phyloP scores from a whole-genome alignment of 345 rosid genomes.

The Dipteronia dyeriana region DNA sequence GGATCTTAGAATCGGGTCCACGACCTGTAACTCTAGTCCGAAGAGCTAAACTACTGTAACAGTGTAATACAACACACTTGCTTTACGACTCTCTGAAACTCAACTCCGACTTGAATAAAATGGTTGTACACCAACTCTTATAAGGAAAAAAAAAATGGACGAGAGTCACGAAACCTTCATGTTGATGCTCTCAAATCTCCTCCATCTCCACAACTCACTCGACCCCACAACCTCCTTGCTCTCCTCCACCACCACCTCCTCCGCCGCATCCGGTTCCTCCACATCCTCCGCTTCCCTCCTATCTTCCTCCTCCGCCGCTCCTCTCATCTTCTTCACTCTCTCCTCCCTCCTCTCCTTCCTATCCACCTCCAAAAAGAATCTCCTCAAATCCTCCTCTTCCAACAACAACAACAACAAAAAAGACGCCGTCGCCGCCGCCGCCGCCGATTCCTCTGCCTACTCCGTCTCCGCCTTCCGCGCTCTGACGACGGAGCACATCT shows the following conservation, averaged over 20 bases:
- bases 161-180: slow-evolving; percentile 52
- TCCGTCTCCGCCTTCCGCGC: slow-evolving; percentile 89
- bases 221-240: slow-evolving; percentile 72
- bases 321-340: slow-evolving; percentile 59
- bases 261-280: slow-evolving; percentile 40
- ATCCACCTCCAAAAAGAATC: slow-evolving; percentile 37
- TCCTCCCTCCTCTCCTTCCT: slow-evolving; percentile 58
- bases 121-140: no score
- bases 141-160: slow-evolving; percentile 48
- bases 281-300: slow-evolving; percentile 44
- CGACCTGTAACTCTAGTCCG: no score
- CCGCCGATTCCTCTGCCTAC: slow-evolving; percentile 51
- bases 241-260: slow-evolving; percentile 46
- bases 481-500: slow-evolving; percentile 86
- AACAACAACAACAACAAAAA: slow-evolving; percentile 18
- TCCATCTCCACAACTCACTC: slow-evolving; percentile 85
- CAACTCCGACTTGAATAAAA: no score
- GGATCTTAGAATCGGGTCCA: no score
- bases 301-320: slow-evolving; percentile 54
- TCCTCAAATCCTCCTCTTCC: slow-evolving; percentile 26
- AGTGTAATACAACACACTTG: no score
- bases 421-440: slow-evolving; percentile 25
- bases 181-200: slow-evolving; percentile 85
- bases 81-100: no score
- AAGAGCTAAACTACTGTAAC: no score